A percentile compares a stretch with the other conserved stretches of the same genome.
Conservation (phyloP, 345 rosid genomes). For the Camelina sativa region DNA sequence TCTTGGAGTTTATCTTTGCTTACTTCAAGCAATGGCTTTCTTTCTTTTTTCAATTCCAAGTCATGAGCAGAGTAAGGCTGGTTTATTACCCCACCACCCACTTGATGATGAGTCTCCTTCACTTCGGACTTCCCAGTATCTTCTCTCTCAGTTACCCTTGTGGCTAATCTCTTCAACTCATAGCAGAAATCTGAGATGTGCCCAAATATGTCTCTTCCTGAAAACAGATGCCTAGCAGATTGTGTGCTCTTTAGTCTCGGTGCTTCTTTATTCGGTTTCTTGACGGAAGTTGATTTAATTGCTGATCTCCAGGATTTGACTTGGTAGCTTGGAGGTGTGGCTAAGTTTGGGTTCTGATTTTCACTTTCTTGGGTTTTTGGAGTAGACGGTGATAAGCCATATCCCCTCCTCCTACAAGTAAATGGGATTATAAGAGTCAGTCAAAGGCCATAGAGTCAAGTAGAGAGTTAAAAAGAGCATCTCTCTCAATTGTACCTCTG, state of each 20-base stretch:
- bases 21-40: conserved; percentile 63
- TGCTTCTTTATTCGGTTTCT: conserved; percentile 53
- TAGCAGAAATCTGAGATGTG: conserved; percentile 86
- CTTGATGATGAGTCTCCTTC: conserved; percentile 46
- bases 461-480: not conserved
- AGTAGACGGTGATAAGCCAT: conserved; percentile 46
- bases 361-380: conserved; percentile 56
- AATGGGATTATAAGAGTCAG: not conserved
- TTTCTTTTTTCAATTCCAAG: conserved; percentile 51
- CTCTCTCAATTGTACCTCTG: conserved; percentile 32
- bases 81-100: conserved; percentile 42
- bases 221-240: conserved; percentile 83
- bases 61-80: conserved; percentile 46
- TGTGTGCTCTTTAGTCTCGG: conserved; percentile 69
- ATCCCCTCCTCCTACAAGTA: conserved; percentile 62
- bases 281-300: conserved; percentile 62
- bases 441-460: not conserved
- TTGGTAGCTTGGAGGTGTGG: conserved; percentile 52
- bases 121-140: conserved; percentile 41
- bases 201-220: conserved; percentile 70
- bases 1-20: conserved; percentile 47
- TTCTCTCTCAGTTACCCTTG: conserved; percentile 70
- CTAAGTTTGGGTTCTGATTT: conserved; percentile 70
- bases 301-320: conserved; percentile 55
- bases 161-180: conserved; percentile 80